phyloP scores from a whole-genome alignment of 2,329 filamentous ascomycete genomes.

The Lachnellula hyalina region DNA sequence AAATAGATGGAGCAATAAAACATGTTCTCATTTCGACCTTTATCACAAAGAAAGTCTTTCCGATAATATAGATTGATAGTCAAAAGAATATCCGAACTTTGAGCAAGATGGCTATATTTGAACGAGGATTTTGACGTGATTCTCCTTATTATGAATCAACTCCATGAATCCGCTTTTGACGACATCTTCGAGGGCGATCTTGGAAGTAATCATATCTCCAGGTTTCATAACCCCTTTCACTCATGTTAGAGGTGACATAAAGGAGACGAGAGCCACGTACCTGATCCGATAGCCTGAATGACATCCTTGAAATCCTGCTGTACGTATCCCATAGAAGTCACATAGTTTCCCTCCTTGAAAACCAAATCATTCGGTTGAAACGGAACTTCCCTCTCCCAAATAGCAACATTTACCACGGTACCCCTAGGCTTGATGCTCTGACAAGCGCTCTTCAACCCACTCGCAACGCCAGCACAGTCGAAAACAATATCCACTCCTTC shows the following conservation, averaged over 20 bases:
- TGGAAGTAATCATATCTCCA: slow-evolving; percentile 55
- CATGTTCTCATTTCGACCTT: no score
- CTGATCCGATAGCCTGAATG: slow-evolving; percentile 43
- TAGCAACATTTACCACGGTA: slow-evolving; percentile 58
- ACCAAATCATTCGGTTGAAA: slow-evolving; percentile 50
- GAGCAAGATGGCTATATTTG: slow-evolving; percentile 28
- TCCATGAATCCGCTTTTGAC: slow-evolving; percentile 53
- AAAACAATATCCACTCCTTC: slow-evolving; percentile 54
- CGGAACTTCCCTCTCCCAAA: slow-evolving; percentile 53
- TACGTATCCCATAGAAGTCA: slow-evolving; percentile 31
- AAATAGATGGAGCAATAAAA: no score
- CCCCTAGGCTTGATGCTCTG: slow-evolving; percentile 47
- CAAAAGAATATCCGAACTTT: no score
- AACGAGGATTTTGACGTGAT: slow-evolving; percentile 58
- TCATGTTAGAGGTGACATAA: not conserved
- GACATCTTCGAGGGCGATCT: slow-evolving; percentile 49
- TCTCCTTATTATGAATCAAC: slow-evolving; percentile 54
- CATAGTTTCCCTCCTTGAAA: slow-evolving; percentile 47
- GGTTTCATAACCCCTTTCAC: slow-evolving; percentile 44
- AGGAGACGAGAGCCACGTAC: slow-evolving; percentile 19
- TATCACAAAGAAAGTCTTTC: no score
- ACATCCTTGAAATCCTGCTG: slow-evolving; percentile 49
- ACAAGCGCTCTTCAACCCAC: slow-evolving; percentile 38
- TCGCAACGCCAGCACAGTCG: slow-evolving; percentile 57
- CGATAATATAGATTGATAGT: no score